These are phyloP conservation scores for Umbelopsis sp. DNA, from an alignment of 371 early-diverging fungal genomes.

Conservation along the genomic window DNA sequence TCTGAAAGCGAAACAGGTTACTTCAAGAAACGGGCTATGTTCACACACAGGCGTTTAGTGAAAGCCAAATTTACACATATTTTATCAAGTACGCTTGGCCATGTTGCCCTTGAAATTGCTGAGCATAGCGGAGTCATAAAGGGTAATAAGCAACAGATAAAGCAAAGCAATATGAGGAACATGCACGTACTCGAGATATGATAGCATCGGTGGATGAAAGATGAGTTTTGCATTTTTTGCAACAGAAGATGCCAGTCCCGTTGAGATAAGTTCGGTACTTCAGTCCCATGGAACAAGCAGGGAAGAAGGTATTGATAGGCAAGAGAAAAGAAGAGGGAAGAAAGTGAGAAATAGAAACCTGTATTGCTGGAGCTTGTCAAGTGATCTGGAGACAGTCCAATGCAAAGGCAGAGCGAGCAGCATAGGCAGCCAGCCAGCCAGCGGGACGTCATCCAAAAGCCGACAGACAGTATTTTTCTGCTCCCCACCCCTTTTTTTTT, in stretches of 20 bases:
- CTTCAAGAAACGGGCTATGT: constrained; percentile 18
- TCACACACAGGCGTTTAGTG: neutral
- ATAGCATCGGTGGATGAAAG: constrained; percentile 65
- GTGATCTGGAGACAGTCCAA: constrained; percentile 1
- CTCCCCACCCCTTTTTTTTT: neutral
- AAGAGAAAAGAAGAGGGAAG: constrained; percentile 11
- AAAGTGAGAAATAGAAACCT: neutral
- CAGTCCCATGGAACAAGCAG: constrained; percentile 54
- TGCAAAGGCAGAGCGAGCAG: neutral
- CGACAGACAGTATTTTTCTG: neutral
- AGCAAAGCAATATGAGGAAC: neutral
- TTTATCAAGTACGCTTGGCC: constrained; percentile 70
- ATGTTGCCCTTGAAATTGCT: constrained; percentile 67
- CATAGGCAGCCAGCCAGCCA: neutral
- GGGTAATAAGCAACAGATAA: neutral
- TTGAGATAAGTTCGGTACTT: constrained; percentile 59
- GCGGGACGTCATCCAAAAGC: neutral
- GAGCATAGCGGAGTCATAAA: constrained; percentile 11
- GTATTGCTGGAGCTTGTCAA: constrained; percentile 1
- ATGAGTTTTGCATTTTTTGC: constrained; percentile 76
- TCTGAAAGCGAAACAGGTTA: constrained; percentile 33
- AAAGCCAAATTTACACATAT: constrained; percentile 49
- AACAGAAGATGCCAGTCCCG: constrained; percentile 61
- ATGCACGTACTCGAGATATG: constrained; percentile 61
- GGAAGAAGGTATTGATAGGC: neutral